Conservation (phyloP, 768 basidiomycete species). For the Boletus tomentosulus region DNA sequence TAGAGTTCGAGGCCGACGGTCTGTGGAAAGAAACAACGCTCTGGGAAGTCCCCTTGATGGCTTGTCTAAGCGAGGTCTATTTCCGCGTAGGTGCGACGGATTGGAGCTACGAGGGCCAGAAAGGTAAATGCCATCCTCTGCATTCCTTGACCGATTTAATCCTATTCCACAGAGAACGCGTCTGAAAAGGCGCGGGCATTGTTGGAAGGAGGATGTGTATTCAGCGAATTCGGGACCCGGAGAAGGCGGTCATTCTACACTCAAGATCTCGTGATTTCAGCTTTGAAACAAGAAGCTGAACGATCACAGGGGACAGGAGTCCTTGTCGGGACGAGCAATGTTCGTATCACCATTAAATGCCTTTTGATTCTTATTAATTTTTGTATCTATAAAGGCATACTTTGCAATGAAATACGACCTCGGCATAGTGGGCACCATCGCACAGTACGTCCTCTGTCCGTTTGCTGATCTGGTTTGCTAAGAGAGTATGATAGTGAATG, state of each 20-base stretch:
- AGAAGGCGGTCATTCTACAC: constrained; percentile 67
- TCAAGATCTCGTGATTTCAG: constrained; percentile 75
- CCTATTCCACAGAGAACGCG: constrained; percentile 52
- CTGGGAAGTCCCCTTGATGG: constrained; percentile 97
- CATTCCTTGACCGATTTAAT: neutral
- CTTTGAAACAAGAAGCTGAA: constrained; percentile 61
- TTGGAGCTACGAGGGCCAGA: constrained; percentile 83
- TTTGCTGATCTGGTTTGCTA: neutral
- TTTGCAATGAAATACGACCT: constrained; percentile 75
- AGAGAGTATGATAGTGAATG: constrained; percentile 56
- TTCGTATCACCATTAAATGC: constrained; percentile 30
- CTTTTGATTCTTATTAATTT: neutral
- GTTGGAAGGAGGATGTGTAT: constrained; percentile 57
- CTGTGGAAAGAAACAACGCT: constrained; percentile 82
- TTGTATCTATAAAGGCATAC: constrained; percentile 51
- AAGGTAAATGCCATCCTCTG: constrained; percentile 43
- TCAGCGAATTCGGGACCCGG: constrained; percentile 88
- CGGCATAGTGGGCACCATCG: constrained; percentile 74
- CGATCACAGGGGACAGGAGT: constrained; percentile 48
- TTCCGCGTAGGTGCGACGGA: constrained; percentile 71
- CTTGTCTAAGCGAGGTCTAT: constrained; percentile 84
- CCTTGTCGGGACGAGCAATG: constrained; percentile 80
- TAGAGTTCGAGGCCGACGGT: constrained; percentile 72
- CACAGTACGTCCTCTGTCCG: constrained; percentile 57
- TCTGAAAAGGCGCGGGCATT: constrained; percentile 66